Evolutionary conservation across 257 asterid genomes (phyloP), one percentile per base, ranked within the genome.

Genomic region (Petunia secreta): DNA sequence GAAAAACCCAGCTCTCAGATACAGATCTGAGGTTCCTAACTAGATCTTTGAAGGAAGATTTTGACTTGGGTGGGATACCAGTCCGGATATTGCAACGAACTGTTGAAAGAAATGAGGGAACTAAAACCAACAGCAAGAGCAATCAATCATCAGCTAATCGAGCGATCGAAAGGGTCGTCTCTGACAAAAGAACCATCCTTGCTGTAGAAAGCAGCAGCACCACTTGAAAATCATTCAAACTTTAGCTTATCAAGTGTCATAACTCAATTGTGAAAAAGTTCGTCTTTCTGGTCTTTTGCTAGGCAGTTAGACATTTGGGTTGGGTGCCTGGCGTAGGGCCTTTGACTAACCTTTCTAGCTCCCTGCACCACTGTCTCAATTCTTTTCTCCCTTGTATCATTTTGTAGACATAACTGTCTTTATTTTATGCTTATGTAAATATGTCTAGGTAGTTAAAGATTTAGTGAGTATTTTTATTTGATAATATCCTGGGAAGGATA

Each of bases 61-160:
- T 96, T 25, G 92, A 94, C 85, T 84, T 96, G 87, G 97, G 98
- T 8, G 99, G 98, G 59, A 92, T 96, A 84, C 98, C 99, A 3
- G 89, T 96, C 16, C 91, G 98, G 14, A 89, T 96, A 85, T 86
- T 89, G 92, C 98, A 91, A 89, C 91, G 98, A 57, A 77, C 36
- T 37, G 90, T 88, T 34, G 79, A 75, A 43, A 90, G 82, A 84
- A 67, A 81, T 46, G 74, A 85, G 1, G 86, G 84, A 46, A 81
- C 82, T 79, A 82, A 64, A 14, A 52, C 15, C 5, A 15, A 62
- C 63, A 83, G 78, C 86, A 91, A 87, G 88, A 91, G 80, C 69
- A 66, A 82, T 66, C 90, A 71, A 75, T 46, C 83, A 64, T 46
- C 83, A 64, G 15, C 83, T 34, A 84, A 87, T 59, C 86, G 73